phyloP scores from a whole-genome alignment of 176 grass and related monocot genomes.

The Juncus effusus region DNA sequence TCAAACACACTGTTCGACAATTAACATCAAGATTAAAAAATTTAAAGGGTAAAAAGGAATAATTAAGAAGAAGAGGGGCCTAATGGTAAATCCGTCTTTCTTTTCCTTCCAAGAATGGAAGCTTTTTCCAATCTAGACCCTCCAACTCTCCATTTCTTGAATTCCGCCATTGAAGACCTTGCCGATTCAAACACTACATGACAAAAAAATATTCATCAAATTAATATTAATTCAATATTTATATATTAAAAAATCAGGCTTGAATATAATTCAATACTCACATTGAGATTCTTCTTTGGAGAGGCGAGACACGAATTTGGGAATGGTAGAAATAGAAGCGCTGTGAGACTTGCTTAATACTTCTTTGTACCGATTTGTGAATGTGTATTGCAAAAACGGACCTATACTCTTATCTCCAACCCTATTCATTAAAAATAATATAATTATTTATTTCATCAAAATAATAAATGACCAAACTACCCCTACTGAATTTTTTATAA shows the following conservation, averaged over 20 bases:
- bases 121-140: conserved; percentile 68
- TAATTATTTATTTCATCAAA: neutral
- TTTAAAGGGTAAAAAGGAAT: neutral
- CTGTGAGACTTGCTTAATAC: conserved; percentile 88
- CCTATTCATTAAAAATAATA: conserved; percentile 31
- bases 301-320: conserved; percentile 67
- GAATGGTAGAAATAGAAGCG: conserved; percentile 41
- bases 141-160: conserved; percentile 71
- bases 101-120: conserved; percentile 74
- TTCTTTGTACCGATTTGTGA: conserved; percentile 81
- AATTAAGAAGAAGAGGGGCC: conserved; percentile 32
- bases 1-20: no score
- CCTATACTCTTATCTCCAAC: conserved; percentile 76
- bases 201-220: conserved; percentile 1
- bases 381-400: conserved; percentile 63
- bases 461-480: neutral
- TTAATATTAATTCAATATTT: neutral
- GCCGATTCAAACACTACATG: conserved; percentile 62
- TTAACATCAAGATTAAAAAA: no score
- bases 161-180: conserved; percentile 64
- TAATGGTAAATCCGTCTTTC: conserved; percentile 54
- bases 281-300: conserved; percentile 78
- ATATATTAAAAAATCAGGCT: neutral
- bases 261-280: conserved; percentile 11
- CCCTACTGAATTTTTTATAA: neutral